Evolutionary conservation across 495 filamentous ascomycete species (phyloP), one percentile per base, ranked within the genome.

Genomic region (Daldinia loculata): DNA sequence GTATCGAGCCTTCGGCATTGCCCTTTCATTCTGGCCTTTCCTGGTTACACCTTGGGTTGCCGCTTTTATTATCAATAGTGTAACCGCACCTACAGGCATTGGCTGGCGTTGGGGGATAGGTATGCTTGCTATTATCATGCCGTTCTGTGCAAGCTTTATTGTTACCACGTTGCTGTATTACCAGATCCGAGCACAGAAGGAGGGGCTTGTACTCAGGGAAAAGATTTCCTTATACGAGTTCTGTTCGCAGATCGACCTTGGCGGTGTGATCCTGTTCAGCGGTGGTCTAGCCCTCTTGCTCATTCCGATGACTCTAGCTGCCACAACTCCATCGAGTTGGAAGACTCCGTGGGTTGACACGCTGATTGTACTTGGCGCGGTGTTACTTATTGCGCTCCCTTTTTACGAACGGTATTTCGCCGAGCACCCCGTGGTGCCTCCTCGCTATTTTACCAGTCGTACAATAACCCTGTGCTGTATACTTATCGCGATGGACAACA

Each of bases 51-150:
- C 82, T 0, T 85, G 82, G 82, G 69, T 80, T 1, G 75, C 81
- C 1, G 82, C 79, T 7, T 80, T 81, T 58, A 85, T 85, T 48
- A 75, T 81, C 19, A 75, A 82, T 3, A 84, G 82, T 56, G 82
- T 83, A 8, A 78, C 81, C 9, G 63, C 66, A 4, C 64, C 66
- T 3, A 61, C 76, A 7, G 81, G 81, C 0, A 84, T 85, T 51
- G 83, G 83, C 29, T 85, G 83, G 83, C 78, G 82, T 26, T 85
- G 83, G 83, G 81, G 82, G 14, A 84, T 84, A 50, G 83, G 83
- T 63, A 84, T 85, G 80, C 77, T 84, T 9, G 83, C 81, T 17
- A 83, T 85, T 29, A 68, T 85, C 38, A 82, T 83, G 80, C 83
- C 82, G 0, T 80, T 83, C 51, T 79, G 81, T 36, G 80, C 83